Conservation (phyloP, 306 rosid species). For the Quercus variabilis region DNA sequence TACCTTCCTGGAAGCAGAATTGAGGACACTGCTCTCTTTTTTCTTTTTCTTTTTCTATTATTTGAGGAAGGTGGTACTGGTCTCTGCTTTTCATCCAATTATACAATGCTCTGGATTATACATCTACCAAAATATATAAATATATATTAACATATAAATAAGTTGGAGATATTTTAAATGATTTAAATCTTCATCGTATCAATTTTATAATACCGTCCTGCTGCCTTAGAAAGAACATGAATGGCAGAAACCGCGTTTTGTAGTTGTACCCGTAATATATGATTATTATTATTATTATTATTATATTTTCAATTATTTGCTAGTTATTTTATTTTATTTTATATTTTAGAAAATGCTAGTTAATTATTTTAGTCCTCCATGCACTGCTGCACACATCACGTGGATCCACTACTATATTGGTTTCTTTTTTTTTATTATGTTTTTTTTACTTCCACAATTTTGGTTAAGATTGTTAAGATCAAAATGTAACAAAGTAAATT, state of each 20-base stretch:
- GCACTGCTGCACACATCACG: conserved; percentile 29
- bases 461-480: no score
- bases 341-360: background rate
- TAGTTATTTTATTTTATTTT: background rate
- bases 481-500: no score
- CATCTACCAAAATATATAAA: background rate
- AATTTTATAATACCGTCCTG: conserved; percentile 10
- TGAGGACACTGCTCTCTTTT: background rate
- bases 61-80: no score
- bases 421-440: no score
- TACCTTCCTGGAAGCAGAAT: conserved; percentile 1
- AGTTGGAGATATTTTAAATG: background rate
- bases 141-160: background rate
- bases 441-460: no score
- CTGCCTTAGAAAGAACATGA: conserved; percentile 10
- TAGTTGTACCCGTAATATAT: conserved; percentile 23
- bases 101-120: background rate
- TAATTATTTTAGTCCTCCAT: conserved; percentile 17
- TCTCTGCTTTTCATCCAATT: background rate
- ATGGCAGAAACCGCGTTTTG: conserved; percentile 53
- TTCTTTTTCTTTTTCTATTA: no score
- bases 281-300: background rate
- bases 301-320: background rate
- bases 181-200: conserved; percentile 20
- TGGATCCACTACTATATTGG: background rate